Evolutionary conservation across 306 rosid genomes (phyloP).

Genomic region (Trifolium dubium): DNA sequence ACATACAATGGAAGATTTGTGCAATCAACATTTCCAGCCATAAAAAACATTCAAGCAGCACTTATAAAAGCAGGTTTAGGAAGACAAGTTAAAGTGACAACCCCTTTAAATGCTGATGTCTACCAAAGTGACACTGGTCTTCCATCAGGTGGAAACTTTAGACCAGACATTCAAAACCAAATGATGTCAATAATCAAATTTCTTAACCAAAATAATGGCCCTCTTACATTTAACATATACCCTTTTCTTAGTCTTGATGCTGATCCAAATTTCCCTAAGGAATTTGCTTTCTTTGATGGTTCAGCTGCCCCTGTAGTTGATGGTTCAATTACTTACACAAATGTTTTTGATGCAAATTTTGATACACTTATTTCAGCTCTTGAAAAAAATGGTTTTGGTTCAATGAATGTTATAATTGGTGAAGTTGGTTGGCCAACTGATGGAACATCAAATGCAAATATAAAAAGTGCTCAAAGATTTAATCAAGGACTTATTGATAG

Average conservation of each 20-base stretch:
- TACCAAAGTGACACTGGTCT: constrained; percentile 67
- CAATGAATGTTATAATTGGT: constrained; percentile 79
- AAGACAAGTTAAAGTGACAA: constrained; percentile 82
- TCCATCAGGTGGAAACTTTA: constrained; percentile 89
- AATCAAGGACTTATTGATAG: constrained; percentile 76
- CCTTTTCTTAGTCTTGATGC: constrained; percentile 95
- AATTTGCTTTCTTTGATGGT: constrained; percentile 83
- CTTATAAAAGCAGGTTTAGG: constrained; percentile 87
- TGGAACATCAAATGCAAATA: constrained; percentile 70
- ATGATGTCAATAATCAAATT: constrained; percentile 75
- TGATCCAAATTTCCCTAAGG: constrained; percentile 90
- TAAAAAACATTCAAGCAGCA: constrained; percentile 92
- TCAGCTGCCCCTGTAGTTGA: constrained; percentile 76
- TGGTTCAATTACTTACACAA: constrained; percentile 80
- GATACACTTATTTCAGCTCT: constrained; percentile 88
- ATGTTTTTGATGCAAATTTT: constrained; percentile 88
- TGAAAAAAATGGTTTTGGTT: constrained; percentile 74
- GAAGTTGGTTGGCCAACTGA: constrained; percentile 99
- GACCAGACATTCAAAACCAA: constrained; percentile 67
- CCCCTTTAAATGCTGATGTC: constrained; percentile 92
- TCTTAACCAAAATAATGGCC: constrained; percentile 60
- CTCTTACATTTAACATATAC: constrained; percentile 87
- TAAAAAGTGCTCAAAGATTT: constrained; percentile 64
- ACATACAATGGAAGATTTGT: constrained; percentile 69
- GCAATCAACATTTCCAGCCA: constrained; percentile 74